phyloP scores from a whole-genome alignment of 306 rosid species.

The Citrullus amarus region DNA sequence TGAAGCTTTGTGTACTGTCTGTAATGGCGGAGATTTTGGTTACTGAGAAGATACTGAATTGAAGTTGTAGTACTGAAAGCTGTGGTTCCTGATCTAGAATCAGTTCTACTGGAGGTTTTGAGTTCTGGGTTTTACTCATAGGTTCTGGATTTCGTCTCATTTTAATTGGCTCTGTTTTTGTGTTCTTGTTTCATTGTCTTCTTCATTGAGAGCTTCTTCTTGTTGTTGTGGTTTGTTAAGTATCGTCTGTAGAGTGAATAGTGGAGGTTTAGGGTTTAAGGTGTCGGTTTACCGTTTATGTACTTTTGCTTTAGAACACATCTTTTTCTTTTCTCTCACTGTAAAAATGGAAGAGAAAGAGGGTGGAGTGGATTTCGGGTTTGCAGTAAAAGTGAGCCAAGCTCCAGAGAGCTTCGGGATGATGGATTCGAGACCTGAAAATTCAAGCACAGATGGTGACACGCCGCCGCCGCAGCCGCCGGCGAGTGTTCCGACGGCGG shows the following conservation, averaged over 20 bases:
- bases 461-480: constrained; percentile 7
- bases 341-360: constrained; percentile 64
- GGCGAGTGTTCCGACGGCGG: constrained; percentile 17
- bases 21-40: constrained; percentile 46
- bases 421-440: constrained; percentile 50
- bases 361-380: constrained; percentile 42
- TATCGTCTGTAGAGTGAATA: not conserved
- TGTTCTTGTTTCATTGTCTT: not conserved
- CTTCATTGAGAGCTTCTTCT: not conserved
- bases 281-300: not conserved
- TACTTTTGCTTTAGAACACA: not conserved
- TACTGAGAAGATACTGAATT: not conserved
- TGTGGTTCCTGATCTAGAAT: not conserved
- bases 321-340: not conserved
- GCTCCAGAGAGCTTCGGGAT: constrained; percentile 43
- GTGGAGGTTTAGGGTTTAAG: constrained; percentile 5
- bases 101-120: not conserved
- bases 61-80: not conserved
- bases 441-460: constrained; percentile 26
- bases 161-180: not conserved
- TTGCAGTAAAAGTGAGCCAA: constrained; percentile 36
- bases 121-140: not conserved
- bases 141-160: not conserved
- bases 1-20: constrained; percentile 35
- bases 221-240: not conserved